Evolutionary conservation across 768 basidiomycete genomes (phyloP), one percentile per base, ranked within the genome.

Genomic region (Kwoniella europaea): DNA sequence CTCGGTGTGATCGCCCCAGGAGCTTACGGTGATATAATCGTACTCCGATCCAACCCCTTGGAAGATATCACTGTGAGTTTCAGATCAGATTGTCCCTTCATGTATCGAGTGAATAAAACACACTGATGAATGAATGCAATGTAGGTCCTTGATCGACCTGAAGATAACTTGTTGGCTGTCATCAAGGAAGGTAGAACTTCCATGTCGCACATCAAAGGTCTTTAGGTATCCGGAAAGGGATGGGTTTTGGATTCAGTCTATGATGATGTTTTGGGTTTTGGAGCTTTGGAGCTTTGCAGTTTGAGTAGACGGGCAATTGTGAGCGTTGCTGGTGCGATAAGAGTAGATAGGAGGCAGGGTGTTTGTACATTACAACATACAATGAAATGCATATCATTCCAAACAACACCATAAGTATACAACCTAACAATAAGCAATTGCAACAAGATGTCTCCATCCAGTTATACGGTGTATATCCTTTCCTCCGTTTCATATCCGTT

Each of bases 1-100:
- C 75, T 87, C 4, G 86, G 86, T 2, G 72, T 73, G 2, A 77
- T 87, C 64, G 65, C 78, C 0, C 74, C 76, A 1, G 86, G 86
- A 2, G 83, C 84, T 4, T 81, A 82, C 63, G 86, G 85, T 0
- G 86, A 87, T 74, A 62, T 87, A 6, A 73, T 87, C 41, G 64
- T 87, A 16, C 78, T 87, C 59, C 74, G 84, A 58, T 74, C 71
- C 13, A 86, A 86, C 75, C 86, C 86, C 0, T 75, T 87, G 58
- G 81, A 85, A 24, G 86, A 87, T 64, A 78, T 86, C 35, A 85
- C 80, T 0, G 62, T 68, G 22, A 52, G 35, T 35, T 35, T 35
- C 35, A 6, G 6, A 35, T 35, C 35, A 35, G 35, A 35, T 7
- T 35, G 35, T 6, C 35, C 5, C 35, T 6, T 35, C 35, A 35